A percentile compares a stretch with the other conserved stretches of the same genome.
Conservation (phyloP, 2,329 filamentous ascomycete genomes). For the Penicillium decumbens region DNA sequence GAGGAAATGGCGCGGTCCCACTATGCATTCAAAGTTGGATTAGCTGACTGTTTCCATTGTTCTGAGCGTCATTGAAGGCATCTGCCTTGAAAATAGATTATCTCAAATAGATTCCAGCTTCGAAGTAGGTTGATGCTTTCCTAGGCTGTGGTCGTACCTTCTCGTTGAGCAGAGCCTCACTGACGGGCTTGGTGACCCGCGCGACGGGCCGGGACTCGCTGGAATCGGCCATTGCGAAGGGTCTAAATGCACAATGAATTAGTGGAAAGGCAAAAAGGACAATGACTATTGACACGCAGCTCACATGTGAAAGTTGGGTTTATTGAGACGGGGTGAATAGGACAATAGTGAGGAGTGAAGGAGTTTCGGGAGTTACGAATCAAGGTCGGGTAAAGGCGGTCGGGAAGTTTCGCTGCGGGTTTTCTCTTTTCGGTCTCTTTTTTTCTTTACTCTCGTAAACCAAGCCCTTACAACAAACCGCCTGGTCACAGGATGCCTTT, state of each 20-base stretch:
- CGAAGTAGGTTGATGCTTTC: not conserved
- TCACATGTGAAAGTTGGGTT: slow-evolving; percentile 17
- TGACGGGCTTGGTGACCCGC: slow-evolving; percentile 72
- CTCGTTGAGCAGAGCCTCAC: slow-evolving; percentile 96
- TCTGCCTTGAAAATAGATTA: not conserved
- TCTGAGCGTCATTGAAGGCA: not conserved
- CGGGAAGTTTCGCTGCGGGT: slow-evolving; percentile 36
- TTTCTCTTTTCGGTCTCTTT: slow-evolving; percentile 21
- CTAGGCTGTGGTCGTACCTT: slow-evolving; percentile 61
- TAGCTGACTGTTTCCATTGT: slow-evolving; percentile 12
- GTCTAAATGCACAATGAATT: slow-evolving; percentile 16
- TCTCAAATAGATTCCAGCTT: not conserved
- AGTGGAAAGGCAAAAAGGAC: slow-evolving; percentile 4
- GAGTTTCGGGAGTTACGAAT: slow-evolving; percentile 22
- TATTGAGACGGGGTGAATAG: slow-evolving; percentile 16
- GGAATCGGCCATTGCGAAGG: slow-evolving; percentile 53
- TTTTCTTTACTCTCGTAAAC: slow-evolving; percentile 22
- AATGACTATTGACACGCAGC: not conserved
- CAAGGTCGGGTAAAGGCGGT: slow-evolving; percentile 35
- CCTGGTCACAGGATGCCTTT: slow-evolving; percentile 33
- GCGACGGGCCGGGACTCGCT: slow-evolving; percentile 55
- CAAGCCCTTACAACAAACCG: slow-evolving; percentile 10
- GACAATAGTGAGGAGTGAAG: slow-evolving; percentile 19
- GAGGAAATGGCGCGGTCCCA: slow-evolving; percentile 99
- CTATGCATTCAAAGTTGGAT: slow-evolving; percentile 47